Conservation (phyloP, 176 grass and related monocot species). For the Aegilops bicornis region DNA sequence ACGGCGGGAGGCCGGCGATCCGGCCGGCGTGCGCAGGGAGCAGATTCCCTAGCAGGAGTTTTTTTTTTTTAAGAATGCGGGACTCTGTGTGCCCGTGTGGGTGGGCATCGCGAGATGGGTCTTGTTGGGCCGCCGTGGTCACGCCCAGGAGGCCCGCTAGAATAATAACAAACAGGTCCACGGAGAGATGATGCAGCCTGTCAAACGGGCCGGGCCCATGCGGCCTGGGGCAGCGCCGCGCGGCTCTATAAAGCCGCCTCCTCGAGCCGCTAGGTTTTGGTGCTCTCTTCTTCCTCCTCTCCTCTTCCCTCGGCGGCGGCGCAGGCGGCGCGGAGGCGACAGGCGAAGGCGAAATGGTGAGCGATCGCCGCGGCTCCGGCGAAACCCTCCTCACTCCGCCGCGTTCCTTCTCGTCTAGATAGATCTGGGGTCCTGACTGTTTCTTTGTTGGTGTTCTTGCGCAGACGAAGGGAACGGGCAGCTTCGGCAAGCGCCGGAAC, state of each 20-base stretch:
- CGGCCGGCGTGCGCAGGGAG: too few species aligned
- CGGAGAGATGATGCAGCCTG: background rate
- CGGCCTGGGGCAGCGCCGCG: too few species aligned
- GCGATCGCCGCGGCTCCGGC: background rate
- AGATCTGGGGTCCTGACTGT: background rate
- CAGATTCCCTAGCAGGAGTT: too few species aligned
- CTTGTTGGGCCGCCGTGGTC: too few species aligned
- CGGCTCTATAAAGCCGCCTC: background rate
- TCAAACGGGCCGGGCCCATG: background rate
- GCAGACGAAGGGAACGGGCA: conserved; percentile 83
- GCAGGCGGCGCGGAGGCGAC: conserved; percentile 18
- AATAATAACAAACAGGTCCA: background rate
- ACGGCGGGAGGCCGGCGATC: too few species aligned
- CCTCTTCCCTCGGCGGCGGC: conserved; percentile 10
- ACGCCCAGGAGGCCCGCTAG: too few species aligned
- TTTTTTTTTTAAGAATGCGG: too few species aligned
- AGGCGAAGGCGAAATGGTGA: conserved; percentile 36
- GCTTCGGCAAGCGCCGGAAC: conserved; percentile 95
- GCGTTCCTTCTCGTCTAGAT: background rate
- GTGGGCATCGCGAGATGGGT: too few species aligned
- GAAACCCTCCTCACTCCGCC: background rate
- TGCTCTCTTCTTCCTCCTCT: conserved; percentile 10
- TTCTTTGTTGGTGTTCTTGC: background rate
- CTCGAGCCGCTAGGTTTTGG: conserved; percentile 6
- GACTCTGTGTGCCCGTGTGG: too few species aligned